A percentile compares a stretch with the other conserved stretches of the same genome.
Evolutionary conservation across 768 basidiomycete species (phyloP).

Genomic region (Mycena galopus): DNA sequence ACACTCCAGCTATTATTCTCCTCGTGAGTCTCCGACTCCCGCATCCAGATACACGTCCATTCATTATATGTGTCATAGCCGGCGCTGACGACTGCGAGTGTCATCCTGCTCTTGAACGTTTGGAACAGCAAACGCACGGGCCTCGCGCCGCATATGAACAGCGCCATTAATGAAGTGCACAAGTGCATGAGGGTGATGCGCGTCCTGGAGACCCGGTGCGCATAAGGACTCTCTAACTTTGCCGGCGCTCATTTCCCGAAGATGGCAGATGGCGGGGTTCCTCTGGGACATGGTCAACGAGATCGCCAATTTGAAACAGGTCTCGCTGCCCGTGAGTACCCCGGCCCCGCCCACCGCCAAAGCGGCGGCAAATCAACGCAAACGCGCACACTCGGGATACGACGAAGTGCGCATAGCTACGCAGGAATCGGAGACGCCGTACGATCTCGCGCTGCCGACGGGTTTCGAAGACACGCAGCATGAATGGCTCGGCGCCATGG

Average conservation of each 20-base stretch:
- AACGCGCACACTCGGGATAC: not conserved
- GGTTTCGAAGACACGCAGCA: not conserved
- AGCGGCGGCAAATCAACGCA: not conserved
- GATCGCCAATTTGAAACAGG: slow-evolving; percentile 9
- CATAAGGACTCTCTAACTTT: not conserved
- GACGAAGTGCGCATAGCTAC: not conserved
- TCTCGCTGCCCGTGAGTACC: not conserved
- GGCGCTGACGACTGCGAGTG: slow-evolving; percentile 53
- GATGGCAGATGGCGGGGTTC: slow-evolving; percentile 59
- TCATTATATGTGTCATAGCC: slow-evolving; percentile 38
- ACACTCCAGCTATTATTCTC: slow-evolving; percentile 47
- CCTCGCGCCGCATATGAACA: slow-evolving; percentile 57
- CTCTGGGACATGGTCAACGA: slow-evolving; percentile 44
- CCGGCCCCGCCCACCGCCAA: not conserved
- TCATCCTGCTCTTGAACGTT: slow-evolving; percentile 75
- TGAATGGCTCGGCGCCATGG: slow-evolving; percentile 8
- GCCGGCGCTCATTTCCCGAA: slow-evolving; percentile 23
- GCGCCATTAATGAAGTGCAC: slow-evolving; percentile 71
- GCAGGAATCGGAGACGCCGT: too few species aligned
- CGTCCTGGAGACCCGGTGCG: slow-evolving; percentile 54
- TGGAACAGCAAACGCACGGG: slow-evolving; percentile 73
- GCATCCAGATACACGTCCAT: too few species aligned
- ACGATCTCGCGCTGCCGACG: not conserved
- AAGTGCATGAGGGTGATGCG: slow-evolving; percentile 67
- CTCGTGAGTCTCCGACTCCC: slow-evolving; percentile 41